Evolutionary conservation across 1,284 basidiomycete species (phyloP).

Genomic region (Ceratorhiza oryzae-sativae): DNA sequence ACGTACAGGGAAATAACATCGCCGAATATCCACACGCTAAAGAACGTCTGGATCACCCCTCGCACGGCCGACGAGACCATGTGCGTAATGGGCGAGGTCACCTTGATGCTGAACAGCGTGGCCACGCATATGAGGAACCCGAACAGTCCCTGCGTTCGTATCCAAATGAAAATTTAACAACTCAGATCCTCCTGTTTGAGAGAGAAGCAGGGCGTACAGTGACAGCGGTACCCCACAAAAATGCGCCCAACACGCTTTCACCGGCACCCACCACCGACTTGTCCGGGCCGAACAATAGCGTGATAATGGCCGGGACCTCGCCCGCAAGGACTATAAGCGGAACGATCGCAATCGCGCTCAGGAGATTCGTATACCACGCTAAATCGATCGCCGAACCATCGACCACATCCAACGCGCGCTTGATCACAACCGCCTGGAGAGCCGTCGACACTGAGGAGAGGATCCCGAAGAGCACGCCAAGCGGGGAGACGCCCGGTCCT

Average conservation of each 20-base stretch:
- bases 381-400: slow-evolving; percentile 78
- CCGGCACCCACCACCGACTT: slow-evolving; percentile 52
- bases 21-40: slow-evolving; percentile 76
- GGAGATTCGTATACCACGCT: slow-evolving; percentile 84
- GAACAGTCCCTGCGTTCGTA: slow-evolving; percentile 65
- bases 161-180: neutral
- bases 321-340: slow-evolving; percentile 75
- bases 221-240: slow-evolving; percentile 77
- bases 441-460: slow-evolving; percentile 79
- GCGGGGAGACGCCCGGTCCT: slow-evolving; percentile 45
- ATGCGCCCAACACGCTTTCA: slow-evolving; percentile 65
- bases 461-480: slow-evolving; percentile 78
- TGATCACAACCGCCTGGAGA: slow-evolving; percentile 85
- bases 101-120: slow-evolving; percentile 87
- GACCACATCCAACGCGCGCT: slow-evolving; percentile 75
- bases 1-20: slow-evolving; percentile 77
- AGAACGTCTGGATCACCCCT: slow-evolving; percentile 78
- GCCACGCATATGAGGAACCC: slow-evolving; percentile 91
- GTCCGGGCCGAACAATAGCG: slow-evolving; percentile 62
- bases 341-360: slow-evolving; percentile 67
- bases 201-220: slow-evolving; percentile 60
- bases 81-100: slow-evolving; percentile 90
- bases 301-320: slow-evolving; percentile 67
- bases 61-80: slow-evolving; percentile 89
- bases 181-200: neutral